These are phyloP conservation scores for Astragalus membranaceus DNA, from an alignment of 306 rosid species.

Conservation along the genomic window DNA sequence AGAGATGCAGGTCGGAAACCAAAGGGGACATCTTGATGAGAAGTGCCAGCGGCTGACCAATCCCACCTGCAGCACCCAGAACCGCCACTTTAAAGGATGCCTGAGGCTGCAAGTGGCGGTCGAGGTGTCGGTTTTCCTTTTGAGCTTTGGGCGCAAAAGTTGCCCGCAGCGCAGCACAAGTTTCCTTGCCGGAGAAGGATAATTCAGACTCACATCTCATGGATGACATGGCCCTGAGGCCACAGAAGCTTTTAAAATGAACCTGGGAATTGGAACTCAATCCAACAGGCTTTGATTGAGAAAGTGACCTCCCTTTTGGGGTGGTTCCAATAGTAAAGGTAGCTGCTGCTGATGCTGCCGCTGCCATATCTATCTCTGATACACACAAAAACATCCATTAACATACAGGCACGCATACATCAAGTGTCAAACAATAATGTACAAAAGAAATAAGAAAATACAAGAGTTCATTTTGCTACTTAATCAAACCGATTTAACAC, in stretches of 20 bases:
- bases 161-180: slow-evolving; percentile 39
- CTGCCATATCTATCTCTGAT: slow-evolving; percentile 57
- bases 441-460: not conserved
- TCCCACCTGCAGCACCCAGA: slow-evolving; percentile 97
- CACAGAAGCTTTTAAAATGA: slow-evolving; percentile 55
- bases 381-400: not conserved
- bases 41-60: slow-evolving; percentile 88
- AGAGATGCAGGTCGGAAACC: slow-evolving; percentile 75
- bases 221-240: slow-evolving; percentile 55
- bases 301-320: slow-evolving; percentile 39
- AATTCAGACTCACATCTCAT: slow-evolving; percentile 38
- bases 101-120: slow-evolving; percentile 50
- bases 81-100: slow-evolving; percentile 85
- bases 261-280: slow-evolving; percentile 44
- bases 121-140: slow-evolving; percentile 31
- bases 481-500: not conserved
- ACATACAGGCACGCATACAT: not conserved
- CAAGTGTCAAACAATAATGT: not conserved
- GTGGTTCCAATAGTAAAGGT: slow-evolving; percentile 48
- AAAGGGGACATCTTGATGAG: slow-evolving; percentile 96
- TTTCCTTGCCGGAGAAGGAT: slow-evolving; percentile 58
- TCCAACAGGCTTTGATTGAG: slow-evolving; percentile 45
- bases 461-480: not conserved
- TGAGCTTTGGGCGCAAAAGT: slow-evolving; percentile 51
- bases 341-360: slow-evolving; percentile 54